Evolutionary conservation across 2,329 filamentous ascomycete species (phyloP).

Genomic region (Fusarium incarnatum): DNA sequence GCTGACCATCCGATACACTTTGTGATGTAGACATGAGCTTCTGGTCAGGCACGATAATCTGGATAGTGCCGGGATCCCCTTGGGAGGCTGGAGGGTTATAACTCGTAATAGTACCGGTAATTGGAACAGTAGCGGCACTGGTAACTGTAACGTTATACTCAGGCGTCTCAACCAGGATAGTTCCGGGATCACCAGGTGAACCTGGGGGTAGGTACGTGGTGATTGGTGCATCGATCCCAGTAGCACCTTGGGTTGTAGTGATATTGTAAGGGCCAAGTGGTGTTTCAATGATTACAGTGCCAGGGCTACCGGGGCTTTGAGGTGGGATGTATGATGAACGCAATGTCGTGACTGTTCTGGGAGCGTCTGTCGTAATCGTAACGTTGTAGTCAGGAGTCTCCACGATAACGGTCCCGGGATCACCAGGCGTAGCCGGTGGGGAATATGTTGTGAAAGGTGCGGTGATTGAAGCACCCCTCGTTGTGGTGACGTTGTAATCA

Average conservation of each 20-base stretch:
- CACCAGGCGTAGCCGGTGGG: no score
- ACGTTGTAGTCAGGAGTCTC: no score
- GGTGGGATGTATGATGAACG: no score
- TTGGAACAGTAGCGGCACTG: not conserved
- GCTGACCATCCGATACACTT: not conserved
- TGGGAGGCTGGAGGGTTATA: conserved; percentile 16
- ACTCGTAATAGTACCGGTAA: conserved; percentile 6
- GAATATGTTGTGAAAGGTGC: no score
- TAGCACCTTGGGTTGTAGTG: conserved; percentile 4
- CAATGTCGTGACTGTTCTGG: no score
- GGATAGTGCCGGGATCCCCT: conserved; percentile 24
- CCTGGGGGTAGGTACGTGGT: conserved; percentile 12
- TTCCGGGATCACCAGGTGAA: conserved; percentile 13
- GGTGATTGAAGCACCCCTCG: no score
- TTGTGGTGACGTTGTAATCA: no score
- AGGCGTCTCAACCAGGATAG: conserved; percentile 18
- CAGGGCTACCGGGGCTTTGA: no score
- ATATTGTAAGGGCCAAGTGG: no score
- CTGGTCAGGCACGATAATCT: conserved; percentile 20
- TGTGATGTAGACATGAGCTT: not conserved
- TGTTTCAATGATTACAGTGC: no score
- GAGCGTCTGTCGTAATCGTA: no score
- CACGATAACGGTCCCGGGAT: no score
- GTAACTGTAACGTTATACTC: conserved; percentile 18
- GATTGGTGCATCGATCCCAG: conserved; percentile 9